Conservation (phyloP, 768 basidiomycete species). For the Lactifluus rugatus region DNA sequence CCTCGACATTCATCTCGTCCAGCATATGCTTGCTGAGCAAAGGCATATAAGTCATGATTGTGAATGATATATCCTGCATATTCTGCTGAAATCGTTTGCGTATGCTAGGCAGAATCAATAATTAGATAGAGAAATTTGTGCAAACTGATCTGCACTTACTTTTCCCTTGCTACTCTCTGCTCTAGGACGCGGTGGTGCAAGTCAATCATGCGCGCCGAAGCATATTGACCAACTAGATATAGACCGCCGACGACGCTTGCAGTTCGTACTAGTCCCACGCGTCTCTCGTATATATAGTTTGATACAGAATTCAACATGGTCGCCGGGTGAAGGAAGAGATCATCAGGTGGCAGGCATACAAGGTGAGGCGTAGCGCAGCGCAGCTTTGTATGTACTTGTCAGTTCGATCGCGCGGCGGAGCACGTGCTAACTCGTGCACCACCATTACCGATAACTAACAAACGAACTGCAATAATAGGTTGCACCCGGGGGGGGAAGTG, state of each 20-base stretch:
- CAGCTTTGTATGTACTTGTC: no score
- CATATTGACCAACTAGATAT: slow-evolving; percentile 55
- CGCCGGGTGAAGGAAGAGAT: not conserved
- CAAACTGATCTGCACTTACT: slow-evolving; percentile 35
- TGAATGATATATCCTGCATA: slow-evolving; percentile 69
- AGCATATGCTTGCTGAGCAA: slow-evolving; percentile 56
- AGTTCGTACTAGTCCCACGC: slow-evolving; percentile 37
- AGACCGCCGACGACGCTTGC: slow-evolving; percentile 47
- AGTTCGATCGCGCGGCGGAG: no score
- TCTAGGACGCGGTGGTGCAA: slow-evolving; percentile 51
- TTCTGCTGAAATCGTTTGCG: slow-evolving; percentile 65
- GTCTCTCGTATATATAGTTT: slow-evolving; percentile 41
- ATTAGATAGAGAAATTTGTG: not conserved
- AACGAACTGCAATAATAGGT: not conserved
- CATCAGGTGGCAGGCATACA: slow-evolving; percentile 6
- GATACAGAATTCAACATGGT: slow-evolving; percentile 37
- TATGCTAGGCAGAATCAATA: slow-evolving; percentile 35
- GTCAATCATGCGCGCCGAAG: slow-evolving; percentile 53
- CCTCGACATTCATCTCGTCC: slow-evolving; percentile 70
- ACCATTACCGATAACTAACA: no score
- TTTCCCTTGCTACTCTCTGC: slow-evolving; percentile 55
- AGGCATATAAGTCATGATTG: slow-evolving; percentile 58
- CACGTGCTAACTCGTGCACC: slow-evolving; percentile 6
- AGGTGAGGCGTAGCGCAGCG: not conserved
- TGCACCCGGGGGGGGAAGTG: not conserved